Evolutionary conservation across 257 asterid species (phyloP), one percentile per base, ranked within the genome.

Genomic region (Nicotiana otophora): DNA sequence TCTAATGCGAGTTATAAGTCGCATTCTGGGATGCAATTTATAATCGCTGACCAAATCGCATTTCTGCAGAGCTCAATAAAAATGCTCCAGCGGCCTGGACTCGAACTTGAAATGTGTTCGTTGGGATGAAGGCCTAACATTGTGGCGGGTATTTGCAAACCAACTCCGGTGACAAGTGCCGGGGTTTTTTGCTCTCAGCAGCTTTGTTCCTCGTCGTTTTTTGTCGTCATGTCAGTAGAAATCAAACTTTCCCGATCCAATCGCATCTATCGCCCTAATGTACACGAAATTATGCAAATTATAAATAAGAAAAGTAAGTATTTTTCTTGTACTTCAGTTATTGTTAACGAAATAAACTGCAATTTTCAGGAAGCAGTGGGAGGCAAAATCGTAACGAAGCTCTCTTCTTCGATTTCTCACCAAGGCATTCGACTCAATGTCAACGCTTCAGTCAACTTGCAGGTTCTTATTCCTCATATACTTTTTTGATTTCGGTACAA

Each of bases 211-310:
- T 51, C 51, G 42, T 36, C 70, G 70, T 20, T 7, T 23, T 58
- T 34, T 9, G 26, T 78, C 70, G 20, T 63, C 78, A 90, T 90
- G 97, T 86, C 98, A 51, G 77, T 93, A 77, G 95, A 93, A 90
- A 93, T 94, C 86, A 94, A 93, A 81, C 95, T 93, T 85, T 88
- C 90, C 42, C 92, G 95, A 89, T 89, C 88, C 82, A 92, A 88
- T 85, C 95, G 95, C 77, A 84, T 90, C 61, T 93, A 89, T 89
- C 91, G 92, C 80, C 92, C 95, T 79, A 84, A 87, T 77, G 98
- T 94, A 81, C 84, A 53, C 48, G 65, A 82, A 48, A 33, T 10
- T 30, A 5, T 31, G 51, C 55, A 23, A 78, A 19, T 36, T 33
- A 36, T 60, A 54, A 39, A 20, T 60, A 58, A 11, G 26, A n/a